These are phyloP conservation scores for Trametes meyenii DNA, from an alignment of 768 basidiomycete species.

Conservation along the genomic window DNA sequence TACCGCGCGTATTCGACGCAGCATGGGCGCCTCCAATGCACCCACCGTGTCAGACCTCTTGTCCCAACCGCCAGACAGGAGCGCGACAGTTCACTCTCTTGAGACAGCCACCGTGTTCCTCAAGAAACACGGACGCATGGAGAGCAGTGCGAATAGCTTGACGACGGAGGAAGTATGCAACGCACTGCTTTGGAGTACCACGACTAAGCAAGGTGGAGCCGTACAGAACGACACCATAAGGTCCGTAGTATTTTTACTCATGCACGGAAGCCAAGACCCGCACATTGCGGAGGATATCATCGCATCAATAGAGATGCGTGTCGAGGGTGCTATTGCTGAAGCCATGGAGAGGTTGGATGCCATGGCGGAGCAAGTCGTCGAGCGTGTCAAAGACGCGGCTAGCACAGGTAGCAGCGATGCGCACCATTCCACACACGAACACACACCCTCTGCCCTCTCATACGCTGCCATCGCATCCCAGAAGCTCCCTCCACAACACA, in stretches of 20 bases:
- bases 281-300: not conserved
- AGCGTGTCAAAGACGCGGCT: not conserved
- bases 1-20: not conserved
- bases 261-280: not conserved
- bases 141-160: not conserved
- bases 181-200: not conserved
- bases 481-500: not conserved
- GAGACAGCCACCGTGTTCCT: not conserved
- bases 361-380: no score
- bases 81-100: not conserved
- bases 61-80: not conserved
- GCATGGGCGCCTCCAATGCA: not conserved
- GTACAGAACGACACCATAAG: not conserved
- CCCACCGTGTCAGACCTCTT: not conserved
- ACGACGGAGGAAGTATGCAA: not conserved
- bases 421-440: not conserved
- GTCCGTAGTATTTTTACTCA: not conserved
- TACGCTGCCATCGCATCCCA: not conserved
- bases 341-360: not conserved
- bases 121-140: not conserved
- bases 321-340: not conserved
- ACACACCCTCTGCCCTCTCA: not conserved
- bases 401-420: no score
- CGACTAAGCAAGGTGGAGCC: not conserved
- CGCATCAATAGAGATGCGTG: not conserved